Evolutionary conservation across 106 monocot species (phyloP).

Genomic region (Allium sativum): DNA sequence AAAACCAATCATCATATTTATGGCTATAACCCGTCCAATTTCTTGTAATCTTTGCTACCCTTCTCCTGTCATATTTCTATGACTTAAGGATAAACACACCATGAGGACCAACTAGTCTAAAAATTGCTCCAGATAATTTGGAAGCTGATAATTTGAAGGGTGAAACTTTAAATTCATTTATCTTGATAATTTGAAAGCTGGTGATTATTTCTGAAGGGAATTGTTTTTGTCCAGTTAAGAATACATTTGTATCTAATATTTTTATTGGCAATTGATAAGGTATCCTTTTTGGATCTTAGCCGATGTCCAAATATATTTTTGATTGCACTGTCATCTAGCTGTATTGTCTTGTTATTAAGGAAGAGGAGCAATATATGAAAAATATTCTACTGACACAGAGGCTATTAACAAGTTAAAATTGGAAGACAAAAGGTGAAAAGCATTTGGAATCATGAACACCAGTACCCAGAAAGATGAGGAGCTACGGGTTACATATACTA

Average conservation of each 20-base stretch:
- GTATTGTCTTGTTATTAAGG: too few relatives aligned
- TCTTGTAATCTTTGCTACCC: slow-evolving; percentile 41
- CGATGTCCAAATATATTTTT: too few relatives aligned
- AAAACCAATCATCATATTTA: slow-evolving; percentile 79
- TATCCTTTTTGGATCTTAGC: too few relatives aligned
- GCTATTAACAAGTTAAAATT: slow-evolving; percentile 23
- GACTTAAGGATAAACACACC: slow-evolving; percentile 70
- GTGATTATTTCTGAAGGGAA: background rate
- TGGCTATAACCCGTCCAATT: slow-evolving; percentile 46
- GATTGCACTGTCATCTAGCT: too few relatives aligned
- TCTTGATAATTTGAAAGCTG: slow-evolving; percentile 7
- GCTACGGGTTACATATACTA: slow-evolving; percentile 69
- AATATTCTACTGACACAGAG: slow-evolving; percentile 9
- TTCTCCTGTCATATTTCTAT: slow-evolving; percentile 37
- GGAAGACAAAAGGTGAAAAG: background rate
- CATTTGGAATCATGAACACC: slow-evolving; percentile 12
- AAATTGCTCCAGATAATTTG: too few relatives aligned
- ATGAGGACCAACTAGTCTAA: slow-evolving; percentile 71
- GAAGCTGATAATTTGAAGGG: too few relatives aligned
- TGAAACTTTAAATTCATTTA: too few relatives aligned
- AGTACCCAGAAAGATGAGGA: slow-evolving; percentile 48
- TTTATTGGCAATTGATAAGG: background rate
- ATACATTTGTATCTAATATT: background rate
- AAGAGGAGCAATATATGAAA: too few relatives aligned
- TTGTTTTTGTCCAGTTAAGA: too few relatives aligned